Evolutionary conservation across 2,329 filamentous ascomycete species (phyloP), one percentile per base, ranked within the genome.

Genomic region (Ophiostoma pallidulum): DNA sequence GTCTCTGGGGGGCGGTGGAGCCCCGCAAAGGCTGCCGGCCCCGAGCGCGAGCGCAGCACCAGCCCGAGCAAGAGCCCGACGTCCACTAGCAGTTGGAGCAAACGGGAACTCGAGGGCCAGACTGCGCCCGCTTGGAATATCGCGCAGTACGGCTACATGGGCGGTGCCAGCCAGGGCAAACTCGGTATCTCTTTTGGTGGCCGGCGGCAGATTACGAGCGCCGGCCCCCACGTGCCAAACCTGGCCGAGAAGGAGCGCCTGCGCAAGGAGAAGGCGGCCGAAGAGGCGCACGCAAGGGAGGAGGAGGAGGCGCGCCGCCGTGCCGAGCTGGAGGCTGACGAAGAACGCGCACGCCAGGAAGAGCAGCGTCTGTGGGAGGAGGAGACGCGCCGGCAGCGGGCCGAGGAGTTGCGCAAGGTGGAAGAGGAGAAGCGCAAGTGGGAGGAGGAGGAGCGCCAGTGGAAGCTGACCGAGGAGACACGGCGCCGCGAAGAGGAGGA

Each of bases 41-140:
- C 6, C 31, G 32, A 28, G 26, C 63, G 61, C 8, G 73, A 76
- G 0, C 78, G 78, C n/a, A 77, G 75, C 40, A 80, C 79, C 2
- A 71, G 72, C 38, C 76, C 73, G 19, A 75, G 75, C 39, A 77
- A 73, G 28, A 73, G 74, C 26, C 64, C 73, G 13, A 64, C 70
- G 50, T 74, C 80, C 44, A 78, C 91, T 52, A 95, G 86, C 61
- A 94, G 81, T 65, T 97, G 92, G 92, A 94, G 86, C 65, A 94
- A 80, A 63, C 86, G 77, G 64, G 76, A 78, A 47, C 87, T 96
- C 56, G 86, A 96, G 64, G 78, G 78, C 14, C 75, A 74, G 38
- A 96, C 90, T 2, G 75, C 82, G 22, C 92, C 92, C 0, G 92
- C 92, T 2, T 98, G 92, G 92, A 98, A 97, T 62, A 97, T 97